Conservation (phyloP, 164 flowering plant species). For the Cinnamomum micranthum region DNA sequence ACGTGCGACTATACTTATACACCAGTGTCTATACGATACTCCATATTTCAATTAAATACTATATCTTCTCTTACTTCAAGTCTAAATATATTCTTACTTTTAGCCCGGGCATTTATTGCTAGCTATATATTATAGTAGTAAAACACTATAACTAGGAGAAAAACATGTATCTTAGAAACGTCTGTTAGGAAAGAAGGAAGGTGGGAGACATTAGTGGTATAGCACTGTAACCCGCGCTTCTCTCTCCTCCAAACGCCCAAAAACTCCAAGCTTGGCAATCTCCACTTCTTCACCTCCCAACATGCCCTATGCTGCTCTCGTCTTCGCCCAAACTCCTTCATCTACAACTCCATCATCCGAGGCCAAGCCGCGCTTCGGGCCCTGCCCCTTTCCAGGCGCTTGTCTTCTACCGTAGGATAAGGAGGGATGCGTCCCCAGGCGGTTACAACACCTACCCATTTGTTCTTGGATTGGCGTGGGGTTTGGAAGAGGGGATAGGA, state of each 20-base stretch:
- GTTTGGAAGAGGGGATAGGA: conserved; percentile 23
- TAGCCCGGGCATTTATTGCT: no score
- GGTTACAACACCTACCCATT: conserved; percentile 34
- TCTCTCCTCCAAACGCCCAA: conserved; percentile 23
- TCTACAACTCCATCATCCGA: conserved; percentile 35
- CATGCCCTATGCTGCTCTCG: conserved; percentile 14
- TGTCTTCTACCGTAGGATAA: conserved; percentile 20
- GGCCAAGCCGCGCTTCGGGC: conserved; percentile 17
- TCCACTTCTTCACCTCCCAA: conserved; percentile 2
- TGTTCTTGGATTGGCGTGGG: conserved; percentile 27
- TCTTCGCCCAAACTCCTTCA: conserved; percentile 25
- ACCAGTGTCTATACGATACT: no score
- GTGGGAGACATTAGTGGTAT: rapidly evolving
- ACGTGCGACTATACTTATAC: no score
- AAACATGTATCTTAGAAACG: no score
- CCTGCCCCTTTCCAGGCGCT: conserved; percentile 22
- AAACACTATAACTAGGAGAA: no score
- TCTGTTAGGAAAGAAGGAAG: no score
- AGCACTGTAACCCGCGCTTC: background rate
- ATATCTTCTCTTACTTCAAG: no score
- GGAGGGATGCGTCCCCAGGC: conserved; percentile 8
- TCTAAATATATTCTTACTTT: no score
- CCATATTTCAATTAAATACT: no score
- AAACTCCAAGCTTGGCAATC: conserved; percentile 24
- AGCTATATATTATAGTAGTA: no score